Evolutionary conservation across 2,329 filamentous ascomycete genomes (phyloP), one percentile per base, ranked within the genome.

Genomic region (Lomentospora prolificans): DNA sequence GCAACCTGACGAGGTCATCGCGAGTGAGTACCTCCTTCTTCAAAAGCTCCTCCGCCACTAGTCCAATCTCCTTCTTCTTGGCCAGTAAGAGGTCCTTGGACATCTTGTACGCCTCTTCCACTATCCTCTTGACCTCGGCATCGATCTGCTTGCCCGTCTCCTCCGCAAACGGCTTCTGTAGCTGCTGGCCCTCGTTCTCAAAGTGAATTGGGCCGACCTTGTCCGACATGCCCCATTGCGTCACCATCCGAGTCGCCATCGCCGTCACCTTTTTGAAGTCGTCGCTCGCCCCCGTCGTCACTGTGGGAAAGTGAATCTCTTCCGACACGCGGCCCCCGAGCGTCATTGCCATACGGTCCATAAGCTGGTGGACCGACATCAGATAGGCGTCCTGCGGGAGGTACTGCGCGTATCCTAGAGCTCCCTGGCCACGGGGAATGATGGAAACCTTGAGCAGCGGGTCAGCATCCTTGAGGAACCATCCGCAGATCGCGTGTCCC

Each of bases 271-370:
- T 99, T 73, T 94, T 92, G 81, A 99, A 99, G 69, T 99, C 94
- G 69, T 97, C 94, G 55, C 86, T 91, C 19, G 92, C 94, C 57
- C 94, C 94, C 50, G 89, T 94, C 1, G 94, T 99, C 19, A 99
- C 94, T 0, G 90, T 95, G 31, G 94, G 86, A 72, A 99, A 99
- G 73, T 99, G 92, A 6, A 99, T 75, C 71, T 99, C 94, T 73
- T 99, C 94, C 19, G 87, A 94, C 24, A 99, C 88, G 61, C 94
- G 90, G 1, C 94, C 94, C 63, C 91, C 94, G 56, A 99, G 85
- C 2, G 92, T 96, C 94, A 99, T 99, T 61, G 94, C 94, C 94
- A 99, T 99, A 63, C 94, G 90, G 70, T 99, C 94, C 89, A 97
- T 96, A 44, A 99, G 79, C 73, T 99, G 94, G 68, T 91, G 86